Evolutionary conservation across 1,284 basidiomycete genomes (phyloP), one percentile per base, ranked within the genome.

Genomic region (Hymenochaete sp.): DNA sequence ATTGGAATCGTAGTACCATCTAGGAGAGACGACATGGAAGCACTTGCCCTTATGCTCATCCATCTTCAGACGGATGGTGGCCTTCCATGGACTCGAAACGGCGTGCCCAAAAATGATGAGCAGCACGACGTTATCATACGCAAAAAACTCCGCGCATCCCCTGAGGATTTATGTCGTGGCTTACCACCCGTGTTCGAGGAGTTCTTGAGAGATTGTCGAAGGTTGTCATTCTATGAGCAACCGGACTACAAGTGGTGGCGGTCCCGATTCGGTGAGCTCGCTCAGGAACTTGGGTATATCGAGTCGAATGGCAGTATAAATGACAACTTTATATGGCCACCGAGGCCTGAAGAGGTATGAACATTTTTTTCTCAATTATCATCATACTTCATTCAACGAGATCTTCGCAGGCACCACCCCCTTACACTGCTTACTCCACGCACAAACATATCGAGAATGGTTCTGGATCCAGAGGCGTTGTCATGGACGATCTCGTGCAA

Each of bases 11-110:
- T 57, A 82, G 82, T 84, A 14, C 81, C 82, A 16, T 80, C 82
- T 45, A 72, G 82, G 37, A 70, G 82, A 50, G 82, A 86, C 56
- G 82, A 86, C 56, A 68, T 86, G 42, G 82, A 86, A 60, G 82
- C 82, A 0, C 67, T 73, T 24, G 81, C 80, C 2, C 66, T 86
- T 28, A 82, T 86, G 80, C 67, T 86, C 47, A 81, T 86, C 48
- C 82, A 86, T 57, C 67, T 86, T 14, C 67, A 86, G 33, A 86
- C 78, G 2, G 81, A 83, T 2, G 70, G 73, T n/a, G 82, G 82
- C 3, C 71, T 86, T 25, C 64, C 73, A 14, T 86, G 82, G 82
- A 85, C 81, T 28, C 71, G 83, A 11, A 80, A 82, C 49, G 82
- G 82, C 9, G 71, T 86, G 4, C 82, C 82, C 3, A 81, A 79